A percentile compares a stretch with the other conserved stretches of the same genome.
Conservation (phyloP, 768 basidiomycete genomes). For the Serendipita sp. region DNA sequence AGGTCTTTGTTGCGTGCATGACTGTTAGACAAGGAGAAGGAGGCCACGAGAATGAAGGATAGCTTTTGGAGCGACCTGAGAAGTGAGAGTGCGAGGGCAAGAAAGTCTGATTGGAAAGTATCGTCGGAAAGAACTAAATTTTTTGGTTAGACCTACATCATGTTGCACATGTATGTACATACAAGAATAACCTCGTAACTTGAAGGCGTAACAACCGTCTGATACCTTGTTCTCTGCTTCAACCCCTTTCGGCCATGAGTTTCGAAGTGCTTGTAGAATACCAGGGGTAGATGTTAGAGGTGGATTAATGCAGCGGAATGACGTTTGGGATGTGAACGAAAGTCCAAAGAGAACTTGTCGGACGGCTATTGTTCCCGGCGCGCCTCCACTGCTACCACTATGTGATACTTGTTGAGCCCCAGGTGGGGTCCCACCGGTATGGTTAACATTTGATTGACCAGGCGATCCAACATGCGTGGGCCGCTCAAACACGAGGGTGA, state of each 20-base stretch:
- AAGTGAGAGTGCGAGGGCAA: slow-evolving; percentile 51
- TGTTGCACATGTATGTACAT: slow-evolving; percentile 15
- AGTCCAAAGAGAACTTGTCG: slow-evolving; percentile 42
- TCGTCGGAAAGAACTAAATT: slow-evolving; percentile 60
- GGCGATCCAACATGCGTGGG: slow-evolving; percentile 20
- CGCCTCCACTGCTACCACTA: neutral
- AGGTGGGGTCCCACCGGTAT: slow-evolving; percentile 11
- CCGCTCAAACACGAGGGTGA: slow-evolving; percentile 54
- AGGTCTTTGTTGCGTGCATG: slow-evolving; percentile 60
- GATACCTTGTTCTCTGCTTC: slow-evolving; percentile 62
- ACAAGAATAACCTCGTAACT: slow-evolving; percentile 70
- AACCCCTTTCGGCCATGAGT: slow-evolving; percentile 65
- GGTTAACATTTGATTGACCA: slow-evolving; percentile 20
- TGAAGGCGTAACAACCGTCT: slow-evolving; percentile 53
- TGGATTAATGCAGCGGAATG: slow-evolving; percentile 60
- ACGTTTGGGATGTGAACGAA: slow-evolving; percentile 50
- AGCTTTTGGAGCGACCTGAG: slow-evolving; percentile 50
- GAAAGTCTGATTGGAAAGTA: slow-evolving; percentile 54
- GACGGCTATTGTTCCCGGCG: slow-evolving; percentile 10
- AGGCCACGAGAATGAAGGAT: slow-evolving; percentile 49
- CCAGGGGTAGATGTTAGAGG: slow-evolving; percentile 62
- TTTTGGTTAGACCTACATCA: neutral
- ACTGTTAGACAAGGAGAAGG: slow-evolving; percentile 44
- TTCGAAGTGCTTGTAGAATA: slow-evolving; percentile 61
- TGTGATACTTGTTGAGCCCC: neutral